Percentiles rank a stretch among this genome's conserved stretches.
phyloP scores from a whole-genome alignment of 2,329 filamentous ascomycete species.

The Paecilomyces fulvus region DNA sequence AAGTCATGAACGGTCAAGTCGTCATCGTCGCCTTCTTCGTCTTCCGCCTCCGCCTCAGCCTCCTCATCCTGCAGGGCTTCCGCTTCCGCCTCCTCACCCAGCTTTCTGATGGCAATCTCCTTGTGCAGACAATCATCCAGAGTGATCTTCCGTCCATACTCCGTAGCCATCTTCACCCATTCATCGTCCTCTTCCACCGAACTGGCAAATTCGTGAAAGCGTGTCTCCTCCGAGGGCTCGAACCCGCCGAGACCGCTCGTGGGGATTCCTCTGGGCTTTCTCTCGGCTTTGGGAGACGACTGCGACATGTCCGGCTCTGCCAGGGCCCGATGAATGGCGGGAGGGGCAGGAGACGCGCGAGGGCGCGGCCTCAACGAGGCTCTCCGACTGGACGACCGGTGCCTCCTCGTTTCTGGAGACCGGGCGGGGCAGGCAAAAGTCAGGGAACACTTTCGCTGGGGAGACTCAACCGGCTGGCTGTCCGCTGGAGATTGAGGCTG shows the following conservation, averaged over 20 bases:
- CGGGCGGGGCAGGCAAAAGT: conserved; percentile 41
- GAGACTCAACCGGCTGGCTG: conserved; percentile 30
- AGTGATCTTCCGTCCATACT: conserved; percentile 63
- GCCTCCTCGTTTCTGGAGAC: conserved; percentile 17
- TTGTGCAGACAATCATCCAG: conserved; percentile 83
- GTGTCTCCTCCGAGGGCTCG: conserved; percentile 34
- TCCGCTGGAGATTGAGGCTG: conserved; percentile 64
- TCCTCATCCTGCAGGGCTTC: conserved; percentile 74
- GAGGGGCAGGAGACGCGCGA: conserved; percentile 34
- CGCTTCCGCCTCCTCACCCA: conserved; percentile 85
- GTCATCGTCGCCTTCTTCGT: conserved; percentile 44
- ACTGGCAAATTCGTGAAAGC: conserved; percentile 87
- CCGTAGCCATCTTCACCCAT: conserved; percentile 70
- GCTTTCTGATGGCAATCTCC: conserved; percentile 76
- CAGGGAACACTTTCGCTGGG: conserved; percentile 37
- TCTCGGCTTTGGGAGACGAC: conserved; percentile 7
- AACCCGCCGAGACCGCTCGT: conserved; percentile 31
- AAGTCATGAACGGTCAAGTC: conserved; percentile 48
- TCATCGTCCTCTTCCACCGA: conserved; percentile 76
- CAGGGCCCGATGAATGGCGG: conserved; percentile 19
- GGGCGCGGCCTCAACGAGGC: conserved; percentile 18
- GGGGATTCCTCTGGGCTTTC: conserved; percentile 19
- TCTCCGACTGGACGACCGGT: conserved; percentile 19
- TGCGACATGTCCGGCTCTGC: conserved; percentile 8
- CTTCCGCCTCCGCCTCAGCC: conserved; percentile 44